phyloP scores from a whole-genome alignment of 305 asterid genomes.

The Caryopteris hybrid region DNA sequence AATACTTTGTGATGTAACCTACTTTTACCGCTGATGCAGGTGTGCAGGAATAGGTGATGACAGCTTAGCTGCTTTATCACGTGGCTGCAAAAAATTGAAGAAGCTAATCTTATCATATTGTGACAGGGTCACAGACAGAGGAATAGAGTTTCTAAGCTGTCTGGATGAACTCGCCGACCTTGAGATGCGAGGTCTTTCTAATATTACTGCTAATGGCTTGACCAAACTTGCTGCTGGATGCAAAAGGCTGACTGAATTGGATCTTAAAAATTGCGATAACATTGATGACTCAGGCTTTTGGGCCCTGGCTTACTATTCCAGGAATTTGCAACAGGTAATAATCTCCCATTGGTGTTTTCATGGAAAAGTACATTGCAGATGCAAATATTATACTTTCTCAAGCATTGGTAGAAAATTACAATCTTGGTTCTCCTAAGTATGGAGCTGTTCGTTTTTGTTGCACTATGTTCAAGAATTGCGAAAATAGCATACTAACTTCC shows the following conservation, averaged over 20 bases:
- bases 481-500: no score
- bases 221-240: slow-evolving; percentile 57
- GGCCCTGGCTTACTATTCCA: slow-evolving; percentile 56
- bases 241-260: slow-evolving; percentile 58
- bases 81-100: slow-evolving; percentile 54
- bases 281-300: slow-evolving; percentile 59
- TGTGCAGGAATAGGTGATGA: slow-evolving; percentile 56
- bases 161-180: slow-evolving; percentile 43
- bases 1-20: neutral
- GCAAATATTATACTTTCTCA: no score
- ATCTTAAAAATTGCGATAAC: slow-evolving; percentile 48
- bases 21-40: slow-evolving; percentile 29
- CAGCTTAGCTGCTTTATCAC: slow-evolving; percentile 49
- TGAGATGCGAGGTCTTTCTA: slow-evolving; percentile 51
- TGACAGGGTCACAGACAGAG: slow-evolving; percentile 43
- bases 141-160: slow-evolving; percentile 42
- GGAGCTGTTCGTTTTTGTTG: no score
- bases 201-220: slow-evolving; percentile 52
- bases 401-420: no score
- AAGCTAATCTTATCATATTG: slow-evolving; percentile 65
- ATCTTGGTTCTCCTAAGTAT: no score
- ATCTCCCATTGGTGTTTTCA: neutral
- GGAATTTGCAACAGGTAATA: slow-evolving; percentile 64
- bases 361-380: neutral
- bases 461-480: no score